A percentile compares a stretch with the other conserved stretches of the same genome.
phyloP scores from a whole-genome alignment of 108 stramenopile species.

The Skeletonema costatum region DNA sequence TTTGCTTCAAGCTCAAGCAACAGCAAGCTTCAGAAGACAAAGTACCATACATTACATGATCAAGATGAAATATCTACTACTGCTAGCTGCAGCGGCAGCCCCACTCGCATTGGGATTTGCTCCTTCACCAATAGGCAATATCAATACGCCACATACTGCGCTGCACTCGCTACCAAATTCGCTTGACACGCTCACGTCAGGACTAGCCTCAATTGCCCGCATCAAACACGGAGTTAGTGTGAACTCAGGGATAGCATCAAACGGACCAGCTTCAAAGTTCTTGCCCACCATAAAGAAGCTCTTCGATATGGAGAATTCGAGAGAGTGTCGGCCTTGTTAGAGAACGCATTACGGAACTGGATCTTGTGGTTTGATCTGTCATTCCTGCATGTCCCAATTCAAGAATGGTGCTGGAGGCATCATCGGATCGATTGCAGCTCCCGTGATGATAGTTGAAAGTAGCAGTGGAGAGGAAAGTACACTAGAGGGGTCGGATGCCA shows the following conservation, averaged over 20 bases:
- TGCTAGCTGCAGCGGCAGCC: background rate
- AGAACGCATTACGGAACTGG: conserved; percentile 85
- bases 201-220: conserved; percentile 64
- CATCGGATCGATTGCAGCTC: background rate
- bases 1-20: no score
- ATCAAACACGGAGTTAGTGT: conserved; percentile 55
- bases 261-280: conserved; percentile 11
- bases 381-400: conserved; percentile 36
- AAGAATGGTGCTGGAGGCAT: background rate
- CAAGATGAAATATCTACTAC: background rate
- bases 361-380: conserved; percentile 69
- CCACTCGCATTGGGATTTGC: background rate
- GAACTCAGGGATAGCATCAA: conserved; percentile 6
- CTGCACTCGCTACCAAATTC: conserved; percentile 56
- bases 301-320: conserved; percentile 64
- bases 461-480: conserved; percentile 36
- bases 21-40: background rate
- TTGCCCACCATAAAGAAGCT: conserved; percentile 30
- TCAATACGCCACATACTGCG: background rate
- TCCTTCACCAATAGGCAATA: background rate
- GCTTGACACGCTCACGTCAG: conserved; percentile 73
- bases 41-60: no score
- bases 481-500: conserved; percentile 40
- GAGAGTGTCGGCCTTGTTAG: conserved; percentile 65
- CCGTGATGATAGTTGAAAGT: conserved; percentile 33